phyloP scores from a whole-genome alignment of 768 basidiomycete genomes.

The Coprinellus micaceus region DNA sequence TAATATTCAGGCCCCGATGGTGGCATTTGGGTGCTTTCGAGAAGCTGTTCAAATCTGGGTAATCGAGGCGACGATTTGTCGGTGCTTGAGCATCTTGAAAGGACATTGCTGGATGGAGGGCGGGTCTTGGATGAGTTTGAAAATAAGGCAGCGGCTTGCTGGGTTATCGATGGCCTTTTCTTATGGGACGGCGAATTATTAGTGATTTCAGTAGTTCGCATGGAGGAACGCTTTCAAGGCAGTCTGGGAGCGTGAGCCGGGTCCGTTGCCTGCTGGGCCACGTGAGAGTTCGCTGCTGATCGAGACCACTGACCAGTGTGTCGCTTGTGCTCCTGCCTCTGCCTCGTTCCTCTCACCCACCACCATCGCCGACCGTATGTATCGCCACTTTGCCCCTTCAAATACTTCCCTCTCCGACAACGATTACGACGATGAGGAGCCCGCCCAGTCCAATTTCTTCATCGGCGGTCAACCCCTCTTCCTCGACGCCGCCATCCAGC shows the following conservation, averaged over 20 bases:
- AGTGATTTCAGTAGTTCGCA: not conserved
- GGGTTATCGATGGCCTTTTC: not conserved
- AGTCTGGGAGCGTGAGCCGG: not conserved
- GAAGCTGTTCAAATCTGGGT: slow-evolving; percentile 37
- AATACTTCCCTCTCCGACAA: slow-evolving; percentile 79
- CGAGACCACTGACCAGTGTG: no score
- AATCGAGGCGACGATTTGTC: slow-evolving; percentile 10
- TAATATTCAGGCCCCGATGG: slow-evolving; percentile 65
- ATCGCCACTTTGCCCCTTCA: slow-evolving; percentile 63
- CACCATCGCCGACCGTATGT: slow-evolving; percentile 36
- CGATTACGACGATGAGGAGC: slow-evolving; percentile 61
- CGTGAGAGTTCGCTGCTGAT: not conserved
- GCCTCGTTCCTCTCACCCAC: slow-evolving; percentile 16
- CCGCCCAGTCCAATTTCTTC: slow-evolving; percentile 48
- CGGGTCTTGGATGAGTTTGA: not conserved
- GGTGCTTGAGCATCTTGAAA: slow-evolving; percentile 9
- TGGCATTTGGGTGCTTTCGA: slow-evolving; percentile 42
- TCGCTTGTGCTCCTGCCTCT: slow-evolving; percentile 7
- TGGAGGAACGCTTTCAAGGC: slow-evolving; percentile 1
- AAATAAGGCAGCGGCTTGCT: not conserved
- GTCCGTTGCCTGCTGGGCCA: not conserved
- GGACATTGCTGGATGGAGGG: not conserved
- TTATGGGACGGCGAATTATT: slow-evolving; percentile 4
- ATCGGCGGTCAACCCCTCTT: slow-evolving; percentile 41
- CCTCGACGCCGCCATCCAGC: slow-evolving; percentile 50